Evolutionary conservation across 345 rosid species (phyloP).

Genomic region (Cardamine occulta): DNA sequence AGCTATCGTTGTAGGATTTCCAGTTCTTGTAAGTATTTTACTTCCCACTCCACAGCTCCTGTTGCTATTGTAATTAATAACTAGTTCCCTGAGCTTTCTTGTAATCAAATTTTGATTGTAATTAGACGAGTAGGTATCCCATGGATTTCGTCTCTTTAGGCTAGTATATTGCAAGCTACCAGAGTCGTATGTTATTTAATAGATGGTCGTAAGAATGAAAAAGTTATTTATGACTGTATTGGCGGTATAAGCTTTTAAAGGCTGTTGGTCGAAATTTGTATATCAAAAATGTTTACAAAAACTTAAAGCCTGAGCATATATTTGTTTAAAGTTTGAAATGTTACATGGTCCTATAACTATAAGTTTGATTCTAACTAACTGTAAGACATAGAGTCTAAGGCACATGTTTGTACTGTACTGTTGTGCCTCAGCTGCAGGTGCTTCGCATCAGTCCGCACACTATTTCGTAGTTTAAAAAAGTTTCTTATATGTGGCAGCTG

Average conservation of each 20-base stretch:
- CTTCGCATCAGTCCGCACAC: background rate
- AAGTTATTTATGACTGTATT: background rate
- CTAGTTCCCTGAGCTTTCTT: conserved; percentile 17
- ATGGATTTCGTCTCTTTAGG: conserved; percentile 6
- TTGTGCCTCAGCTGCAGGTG: background rate
- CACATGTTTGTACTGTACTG: background rate
- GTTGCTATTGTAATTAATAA: background rate
- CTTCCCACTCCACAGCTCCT: conserved; percentile 1
- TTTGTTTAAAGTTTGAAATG: background rate
- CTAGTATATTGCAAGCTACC: conserved; percentile 17
- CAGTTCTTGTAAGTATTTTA: conserved; percentile 66
- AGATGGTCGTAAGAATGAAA: conserved; percentile 8
- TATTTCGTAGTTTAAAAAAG: background rate
- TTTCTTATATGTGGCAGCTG: conserved; percentile 23
- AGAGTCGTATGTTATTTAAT: conserved; percentile 4
- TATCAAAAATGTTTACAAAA: conserved; percentile 9
- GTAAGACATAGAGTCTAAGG: conserved; percentile 4
- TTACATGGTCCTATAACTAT: conserved; percentile 2
- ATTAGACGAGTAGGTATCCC: conserved; percentile 6
- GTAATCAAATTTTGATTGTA: background rate
- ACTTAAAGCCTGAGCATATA: background rate
- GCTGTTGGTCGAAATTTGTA: background rate
- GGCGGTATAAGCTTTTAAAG: background rate
- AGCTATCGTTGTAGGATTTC: conserved; percentile 93
- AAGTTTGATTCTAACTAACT: background rate